Base-by-base conservation (phyloP, 1,284 basidiomycete species). In the Heterobasidion irregulare region DNA sequence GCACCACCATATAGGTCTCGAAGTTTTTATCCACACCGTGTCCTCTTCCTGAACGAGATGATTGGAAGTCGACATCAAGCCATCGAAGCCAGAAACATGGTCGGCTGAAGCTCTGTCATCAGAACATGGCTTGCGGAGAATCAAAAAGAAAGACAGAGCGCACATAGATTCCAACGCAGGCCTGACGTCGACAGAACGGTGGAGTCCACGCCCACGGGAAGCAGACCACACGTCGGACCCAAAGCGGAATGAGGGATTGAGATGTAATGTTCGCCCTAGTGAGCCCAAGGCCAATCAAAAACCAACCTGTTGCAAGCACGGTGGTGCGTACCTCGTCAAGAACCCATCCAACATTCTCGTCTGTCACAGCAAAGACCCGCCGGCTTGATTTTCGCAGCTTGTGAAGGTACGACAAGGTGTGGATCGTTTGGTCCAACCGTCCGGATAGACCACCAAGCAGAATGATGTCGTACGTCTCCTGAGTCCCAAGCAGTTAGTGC, bases 351-450 rank as follows among this genome's bases (percentile, higher is more conserved):
- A 94, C 74, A 62, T 88, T 93, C 53, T 95, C 92, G 55, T 94
- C 90, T 8, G 92, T 92, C 2, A 96, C 75, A 0, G 83, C 90
- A 66, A 84, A 94, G 1, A 89, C 82, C 15, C 76, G 74, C 7
- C 78, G 68, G 18, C 89, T 74, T 8, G 66, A 75, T 60, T 75
- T 78, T 16, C 91, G 83, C 13, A 95, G 73, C 67, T 93, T 94
- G 72, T 94, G 84, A 2, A 99, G 71, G 43, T 88, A 81, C 5
- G 93, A 90, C 34, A 98, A 77, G 0, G 92, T 91, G 64, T 98
- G 94, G 2, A 96, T 74, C 0, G 94, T 98, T 66, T 99, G 96
- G 66, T 99, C 97, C 3, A 99, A 75, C 12, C 96, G 83, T 0
- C 96, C 97, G 1, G 89, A 80, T 2, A 99, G 75, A 0, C 96